A percentile compares a stretch with the other conserved stretches of the same genome.
Evolutionary conservation across 306 rosid genomes (phyloP).

Genomic region (Malus asiatica): DNA sequence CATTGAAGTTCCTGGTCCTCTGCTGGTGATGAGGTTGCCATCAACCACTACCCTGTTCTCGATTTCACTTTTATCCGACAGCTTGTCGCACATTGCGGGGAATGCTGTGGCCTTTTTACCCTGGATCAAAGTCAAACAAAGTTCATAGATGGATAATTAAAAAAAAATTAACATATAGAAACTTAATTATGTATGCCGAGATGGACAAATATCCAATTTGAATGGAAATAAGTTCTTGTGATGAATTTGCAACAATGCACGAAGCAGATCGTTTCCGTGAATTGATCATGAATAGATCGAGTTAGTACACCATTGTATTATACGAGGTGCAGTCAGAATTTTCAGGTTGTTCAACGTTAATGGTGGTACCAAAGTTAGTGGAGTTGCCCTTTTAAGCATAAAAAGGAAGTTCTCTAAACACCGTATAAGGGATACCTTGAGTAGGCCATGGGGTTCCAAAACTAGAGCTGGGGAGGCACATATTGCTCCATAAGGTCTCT

Average conservation of each 20-base stretch:
- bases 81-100: slow-evolving; percentile 61
- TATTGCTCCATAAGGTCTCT: slow-evolving; percentile 82
- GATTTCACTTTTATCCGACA: slow-evolving; percentile 63
- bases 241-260: not conserved
- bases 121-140: slow-evolving; percentile 26
- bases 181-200: not conserved
- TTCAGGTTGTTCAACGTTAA: not conserved
- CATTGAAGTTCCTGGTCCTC: slow-evolving; percentile 81
- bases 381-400: not conserved
- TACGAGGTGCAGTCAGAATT: not conserved
- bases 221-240: not conserved
- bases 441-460: slow-evolving; percentile 86
- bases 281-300: not conserved
- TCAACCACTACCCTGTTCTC: slow-evolving; percentile 81
- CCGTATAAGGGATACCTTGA: slow-evolving; percentile 43
- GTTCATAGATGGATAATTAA: not conserved
- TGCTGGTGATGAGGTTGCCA: slow-evolving; percentile 79
- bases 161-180: not conserved
- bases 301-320: not conserved
- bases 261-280: not conserved
- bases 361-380: not conserved
- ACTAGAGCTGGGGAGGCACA: slow-evolving; percentile 94
- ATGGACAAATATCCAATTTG: not conserved
- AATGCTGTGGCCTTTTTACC: slow-evolving; percentile 76
- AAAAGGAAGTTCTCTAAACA: not conserved